Evolutionary conservation across 805 yeast genomes (phyloP).

Genomic region (Saturnispora sekii): DNA sequence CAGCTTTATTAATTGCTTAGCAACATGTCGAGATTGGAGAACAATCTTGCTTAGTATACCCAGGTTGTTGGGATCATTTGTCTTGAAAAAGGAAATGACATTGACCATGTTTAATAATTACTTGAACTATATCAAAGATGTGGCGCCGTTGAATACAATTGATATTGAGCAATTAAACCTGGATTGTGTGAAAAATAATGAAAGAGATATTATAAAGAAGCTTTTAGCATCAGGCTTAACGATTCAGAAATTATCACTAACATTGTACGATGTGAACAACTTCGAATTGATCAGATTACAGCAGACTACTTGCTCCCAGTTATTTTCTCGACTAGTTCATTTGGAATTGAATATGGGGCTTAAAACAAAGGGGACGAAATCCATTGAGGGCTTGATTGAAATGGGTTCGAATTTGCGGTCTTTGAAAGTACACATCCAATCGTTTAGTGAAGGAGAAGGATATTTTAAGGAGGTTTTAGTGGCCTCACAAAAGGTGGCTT

Average conservation of each 20-base stretch:
- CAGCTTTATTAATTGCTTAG: slow-evolving; percentile 5
- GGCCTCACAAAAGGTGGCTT: neutral
- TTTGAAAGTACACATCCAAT: neutral
- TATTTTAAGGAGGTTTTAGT: neutral
- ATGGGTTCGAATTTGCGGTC: slow-evolving; percentile 2
- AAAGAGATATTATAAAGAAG: slow-evolving; percentile 1
- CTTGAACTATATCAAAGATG: slow-evolving; percentile 10
- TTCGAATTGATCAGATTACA: slow-evolving; percentile 6
- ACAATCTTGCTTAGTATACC: slow-evolving; percentile 9
- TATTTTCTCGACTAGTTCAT: slow-evolving; percentile 2
- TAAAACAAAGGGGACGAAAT: slow-evolving; percentile 8
- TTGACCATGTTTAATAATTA: slow-evolving; percentile 1
- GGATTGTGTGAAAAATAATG: neutral
- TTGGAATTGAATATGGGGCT: neutral
- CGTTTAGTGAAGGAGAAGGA: neutral
- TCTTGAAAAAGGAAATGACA: slow-evolving; percentile 2
- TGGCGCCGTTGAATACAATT: slow-evolving; percentile 4
- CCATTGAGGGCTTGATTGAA: slow-evolving; percentile 7
- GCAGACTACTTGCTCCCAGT: slow-evolving; percentile 2
- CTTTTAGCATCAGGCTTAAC: slow-evolving; percentile 7
- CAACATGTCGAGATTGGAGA: slow-evolving; percentile 12
- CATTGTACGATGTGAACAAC: slow-evolving; percentile 1
- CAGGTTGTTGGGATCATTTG: slow-evolving; percentile 6
- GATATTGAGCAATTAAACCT: slow-evolving; percentile 1
- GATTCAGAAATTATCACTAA: slow-evolving; percentile 1